A percentile compares a stretch with the other conserved stretches of the same genome.
phyloP scores from a whole-genome alignment of 2,329 filamentous ascomycete species.

The Emmonsia crescens region DNA sequence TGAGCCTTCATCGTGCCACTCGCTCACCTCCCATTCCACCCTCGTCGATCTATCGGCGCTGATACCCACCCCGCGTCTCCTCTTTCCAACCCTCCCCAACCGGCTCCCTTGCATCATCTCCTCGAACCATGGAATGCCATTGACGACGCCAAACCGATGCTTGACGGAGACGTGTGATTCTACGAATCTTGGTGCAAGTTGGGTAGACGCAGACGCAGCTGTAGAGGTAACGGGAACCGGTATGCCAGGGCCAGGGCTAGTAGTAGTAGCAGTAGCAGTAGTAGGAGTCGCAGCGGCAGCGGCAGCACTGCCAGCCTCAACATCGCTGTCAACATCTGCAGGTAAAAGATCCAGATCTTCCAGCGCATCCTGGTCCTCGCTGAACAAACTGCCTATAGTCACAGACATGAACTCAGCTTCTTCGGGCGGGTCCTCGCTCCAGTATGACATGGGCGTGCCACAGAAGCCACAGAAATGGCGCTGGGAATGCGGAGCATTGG shows the following conservation, averaged over 20 bases:
- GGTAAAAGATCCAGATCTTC: slow-evolving; percentile 67
- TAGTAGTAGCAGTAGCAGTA: not conserved
- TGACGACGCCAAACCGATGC: slow-evolving; percentile 28
- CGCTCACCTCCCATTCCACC: slow-evolving; percentile 75
- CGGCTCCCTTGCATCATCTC: slow-evolving; percentile 65
- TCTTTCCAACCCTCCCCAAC: slow-evolving; percentile 56
- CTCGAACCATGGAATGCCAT: slow-evolving; percentile 78
- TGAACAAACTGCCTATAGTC: slow-evolving; percentile 64
- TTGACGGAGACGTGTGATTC: slow-evolving; percentile 22
- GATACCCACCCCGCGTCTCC: slow-evolving; percentile 45
- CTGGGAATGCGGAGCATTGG: slow-evolving; percentile 47
- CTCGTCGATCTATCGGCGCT: slow-evolving; percentile 54
- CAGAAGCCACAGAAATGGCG: slow-evolving; percentile 87
- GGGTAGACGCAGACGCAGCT: slow-evolving; percentile 9
- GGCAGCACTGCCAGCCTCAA: slow-evolving; percentile 12
- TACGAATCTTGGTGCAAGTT: slow-evolving; percentile 5
- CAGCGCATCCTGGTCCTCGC: slow-evolving; percentile 59
- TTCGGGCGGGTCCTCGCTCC: slow-evolving; percentile 60
- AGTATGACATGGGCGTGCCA: slow-evolving; percentile 73
- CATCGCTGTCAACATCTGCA: slow-evolving; percentile 30
- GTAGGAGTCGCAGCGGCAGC: not conserved
- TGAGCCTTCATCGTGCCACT: slow-evolving; percentile 48
- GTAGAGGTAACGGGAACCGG: not conserved
- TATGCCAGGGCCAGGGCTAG: not conserved
- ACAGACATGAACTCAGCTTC: slow-evolving; percentile 73